Percentiles rank a stretch among this genome's conserved stretches.
These are phyloP conservation scores for Bipolaris sorokiniana DNA, from an alignment of 2,329 filamentous ascomycete genomes.

Conservation along the genomic window DNA sequence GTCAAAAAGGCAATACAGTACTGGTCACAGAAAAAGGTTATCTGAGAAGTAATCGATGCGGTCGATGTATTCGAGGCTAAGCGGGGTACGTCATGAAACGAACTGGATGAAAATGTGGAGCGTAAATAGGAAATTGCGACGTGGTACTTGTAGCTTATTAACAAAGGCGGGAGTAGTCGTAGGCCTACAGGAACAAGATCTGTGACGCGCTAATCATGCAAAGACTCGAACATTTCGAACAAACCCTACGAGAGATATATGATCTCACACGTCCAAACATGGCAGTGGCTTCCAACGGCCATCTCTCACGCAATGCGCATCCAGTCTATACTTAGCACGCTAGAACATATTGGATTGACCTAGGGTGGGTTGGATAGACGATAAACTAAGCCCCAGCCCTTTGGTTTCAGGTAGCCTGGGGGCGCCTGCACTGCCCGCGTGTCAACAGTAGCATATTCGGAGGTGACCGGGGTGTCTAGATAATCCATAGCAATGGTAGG, in stretches of 20 bases:
- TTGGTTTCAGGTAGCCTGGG: slow-evolving; percentile 34
- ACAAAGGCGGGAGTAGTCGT: slow-evolving; percentile 17
- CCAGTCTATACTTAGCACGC: slow-evolving; percentile 45
- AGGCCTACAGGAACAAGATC: slow-evolving; percentile 35
- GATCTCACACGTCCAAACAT: slow-evolving; percentile 29
- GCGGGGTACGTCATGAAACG: slow-evolving; percentile 6
- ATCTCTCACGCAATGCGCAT: slow-evolving; percentile 39
- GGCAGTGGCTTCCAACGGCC: slow-evolving; percentile 42
- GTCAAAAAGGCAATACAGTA: slow-evolving; percentile 25
- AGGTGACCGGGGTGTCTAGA: slow-evolving; percentile 31
- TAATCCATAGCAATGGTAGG: slow-evolving; percentile 26
- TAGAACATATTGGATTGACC: slow-evolving; percentile 16
- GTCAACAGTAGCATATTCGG: slow-evolving; percentile 22
- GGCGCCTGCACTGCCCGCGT: slow-evolving; percentile 24
- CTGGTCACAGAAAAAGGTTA: slow-evolving; percentile 35
- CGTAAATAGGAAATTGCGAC: slow-evolving; percentile 22
- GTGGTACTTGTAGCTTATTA: slow-evolving; percentile 34
- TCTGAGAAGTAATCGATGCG: slow-evolving; percentile 17
- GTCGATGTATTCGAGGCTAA: slow-evolving; percentile 30
- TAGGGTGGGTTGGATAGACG: slow-evolving; percentile 39
- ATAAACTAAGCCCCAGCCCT: slow-evolving; percentile 39
- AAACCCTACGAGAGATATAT: slow-evolving; percentile 47
- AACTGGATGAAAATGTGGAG: slow-evolving; percentile 23
- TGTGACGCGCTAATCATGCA: slow-evolving; percentile 39
- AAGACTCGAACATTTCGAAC: slow-evolving; percentile 44